phyloP scores from a whole-genome alignment of 257 asterid species.

The Coffea eugenioides region DNA sequence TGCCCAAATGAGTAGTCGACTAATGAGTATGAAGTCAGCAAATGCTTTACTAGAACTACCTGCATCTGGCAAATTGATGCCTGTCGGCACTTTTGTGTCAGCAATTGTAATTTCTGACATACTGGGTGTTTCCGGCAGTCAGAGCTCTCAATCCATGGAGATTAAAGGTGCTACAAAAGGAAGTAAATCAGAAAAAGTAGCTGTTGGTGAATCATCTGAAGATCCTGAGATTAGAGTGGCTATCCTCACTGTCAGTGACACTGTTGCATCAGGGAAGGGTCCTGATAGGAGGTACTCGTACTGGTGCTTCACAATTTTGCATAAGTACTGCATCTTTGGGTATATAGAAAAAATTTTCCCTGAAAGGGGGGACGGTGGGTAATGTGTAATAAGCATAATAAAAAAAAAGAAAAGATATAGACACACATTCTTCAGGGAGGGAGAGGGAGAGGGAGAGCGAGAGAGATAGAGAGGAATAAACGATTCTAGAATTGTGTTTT shows the following conservation, averaged over 20 bases:
- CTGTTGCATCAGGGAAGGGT: constrained; percentile 75
- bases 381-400: not conserved
- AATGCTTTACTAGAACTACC: constrained; percentile 84
- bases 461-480: not conserved
- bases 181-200: constrained; percentile 25
- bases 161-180: constrained; percentile 22
- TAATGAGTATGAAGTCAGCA: constrained; percentile 91
- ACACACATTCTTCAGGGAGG: not conserved
- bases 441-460: not conserved
- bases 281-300: constrained; percentile 79
- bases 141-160: constrained; percentile 32
- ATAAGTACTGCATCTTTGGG: not conserved
- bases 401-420: not conserved
- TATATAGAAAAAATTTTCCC: too few relatives aligned
- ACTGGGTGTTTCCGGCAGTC: constrained; percentile 39
- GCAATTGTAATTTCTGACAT: constrained; percentile 72
- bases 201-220: constrained; percentile 27
- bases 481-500: not conserved
- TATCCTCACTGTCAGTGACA: constrained; percentile 86
- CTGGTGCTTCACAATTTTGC: constrained; percentile 1
- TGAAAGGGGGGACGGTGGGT: not conserved
- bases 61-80: constrained; percentile 54
- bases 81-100: constrained; percentile 62
- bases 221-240: constrained; percentile 62
- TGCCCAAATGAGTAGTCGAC: constrained; percentile 85